Evolutionary conservation across 495 filamentous ascomycete species (phyloP), one percentile per base, ranked within the genome.

Genomic region (Staphylotrichum longicolle): DNA sequence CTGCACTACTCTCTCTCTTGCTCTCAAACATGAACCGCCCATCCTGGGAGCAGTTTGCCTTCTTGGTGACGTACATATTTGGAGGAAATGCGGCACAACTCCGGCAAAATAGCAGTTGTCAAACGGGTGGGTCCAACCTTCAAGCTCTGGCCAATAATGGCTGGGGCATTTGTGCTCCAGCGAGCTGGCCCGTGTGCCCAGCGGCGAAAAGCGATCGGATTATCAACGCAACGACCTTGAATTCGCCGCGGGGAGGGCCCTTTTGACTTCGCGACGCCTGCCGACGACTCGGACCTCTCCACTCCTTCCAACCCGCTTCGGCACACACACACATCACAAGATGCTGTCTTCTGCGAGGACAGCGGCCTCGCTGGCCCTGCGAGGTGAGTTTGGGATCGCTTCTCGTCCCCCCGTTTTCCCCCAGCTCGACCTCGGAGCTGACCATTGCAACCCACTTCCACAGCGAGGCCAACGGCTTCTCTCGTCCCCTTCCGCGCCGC

Each of bases 291-390:
- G 57, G 55, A 60, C 52, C 66, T 68, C 65, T 73, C 65, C 62
- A 59, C 65, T 70, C 68, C 55, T 57, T 54, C n/a, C 14, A 57
- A 39, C 56, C 42, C 10, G 45, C 42, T 48, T 27, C 44, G 32
- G 33, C 37, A 63, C 34, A 60, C 14, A 46, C 15, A 54, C 27
- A n/a, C 49, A 42, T 27, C 41, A 53, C 50, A 81, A 66, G 68
- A 90, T 91, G 87, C 74, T 88, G 58, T 81, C 83, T 59, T 82
- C 83, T 32, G 81, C 83, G 64, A 77, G 88, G 80, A 84, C 82
- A 72, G 78, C 82, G 62, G 85, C 85, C 73, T 78, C 84, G 65
- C 74, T 88, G 82, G 86, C 86, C 63, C 77, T 90, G 72, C 83
- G 88, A 84, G 86, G 88, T 91, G 78, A 68, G 82, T 75, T 50